Conservation (phyloP, 257 asterid species). For the Fraxinus anomala region DNA sequence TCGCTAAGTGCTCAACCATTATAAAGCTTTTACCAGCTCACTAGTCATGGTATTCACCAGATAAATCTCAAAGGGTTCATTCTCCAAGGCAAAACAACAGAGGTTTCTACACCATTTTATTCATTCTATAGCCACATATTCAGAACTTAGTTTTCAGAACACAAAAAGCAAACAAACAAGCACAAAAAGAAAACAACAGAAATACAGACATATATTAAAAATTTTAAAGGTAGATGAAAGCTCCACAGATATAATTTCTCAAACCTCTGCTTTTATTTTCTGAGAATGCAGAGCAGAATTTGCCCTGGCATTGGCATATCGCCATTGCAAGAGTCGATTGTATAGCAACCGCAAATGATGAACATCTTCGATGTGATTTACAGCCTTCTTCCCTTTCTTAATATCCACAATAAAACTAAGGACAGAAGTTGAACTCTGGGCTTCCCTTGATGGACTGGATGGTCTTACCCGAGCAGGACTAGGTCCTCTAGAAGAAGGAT, state of each 20-base stretch:
- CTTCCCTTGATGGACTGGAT: slow-evolving; percentile 74
- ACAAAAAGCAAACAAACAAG: background rate
- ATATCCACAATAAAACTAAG: slow-evolving; percentile 82
- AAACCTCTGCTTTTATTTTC: slow-evolving; percentile 76
- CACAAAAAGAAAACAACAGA: background rate
- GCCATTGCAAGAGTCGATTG: slow-evolving; percentile 90
- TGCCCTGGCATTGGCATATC: slow-evolving; percentile 65
- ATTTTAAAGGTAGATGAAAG: slow-evolving; percentile 13
- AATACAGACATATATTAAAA: background rate
- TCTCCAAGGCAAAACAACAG: background rate
- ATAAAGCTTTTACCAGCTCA: slow-evolving; percentile 4
- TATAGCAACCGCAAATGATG: slow-evolving; percentile 76
- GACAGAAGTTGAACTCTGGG: slow-evolving; percentile 68
- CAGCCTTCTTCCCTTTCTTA: slow-evolving; percentile 66
- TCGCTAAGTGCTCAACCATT: background rate
- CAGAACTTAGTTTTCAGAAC: background rate
- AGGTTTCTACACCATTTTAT: background rate
- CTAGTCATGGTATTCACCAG: slow-evolving; percentile 2
- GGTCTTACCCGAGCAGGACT: slow-evolving; percentile 78
- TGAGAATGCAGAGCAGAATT: slow-evolving; percentile 57
- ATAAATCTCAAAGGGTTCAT: background rate
- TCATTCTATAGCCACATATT: background rate
- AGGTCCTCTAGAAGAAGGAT: slow-evolving; percentile 62
- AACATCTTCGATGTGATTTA: slow-evolving; percentile 78
- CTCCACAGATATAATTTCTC: slow-evolving; percentile 25